phyloP scores from a whole-genome alignment of 169 alveolate species.

The Eimeria praecox region DNA sequence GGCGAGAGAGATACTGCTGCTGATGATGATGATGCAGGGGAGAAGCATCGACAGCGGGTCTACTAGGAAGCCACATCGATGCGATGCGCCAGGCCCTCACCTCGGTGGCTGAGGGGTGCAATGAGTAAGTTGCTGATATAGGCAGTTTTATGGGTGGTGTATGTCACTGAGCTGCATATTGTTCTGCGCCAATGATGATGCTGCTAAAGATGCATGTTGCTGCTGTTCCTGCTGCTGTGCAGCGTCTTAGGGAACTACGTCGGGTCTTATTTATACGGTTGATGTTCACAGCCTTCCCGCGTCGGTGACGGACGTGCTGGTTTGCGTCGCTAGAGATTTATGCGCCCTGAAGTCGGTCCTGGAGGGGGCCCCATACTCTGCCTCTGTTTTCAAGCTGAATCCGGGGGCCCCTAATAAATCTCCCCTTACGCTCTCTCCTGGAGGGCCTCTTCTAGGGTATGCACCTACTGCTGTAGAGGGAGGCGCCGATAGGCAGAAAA shows the following conservation, averaged over 20 bases:
- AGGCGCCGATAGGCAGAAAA: neutral
- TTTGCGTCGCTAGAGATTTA: conserved; percentile 9
- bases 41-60: conserved; percentile 26
- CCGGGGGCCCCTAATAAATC: neutral
- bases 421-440: neutral
- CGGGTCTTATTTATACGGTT: conserved; percentile 63
- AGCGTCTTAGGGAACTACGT: conserved; percentile 67
- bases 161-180: neutral
- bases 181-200: neutral
- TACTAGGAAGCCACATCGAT: conserved; percentile 60
- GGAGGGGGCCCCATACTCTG: conserved; percentile 41
- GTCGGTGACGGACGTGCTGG: conserved; percentile 25
- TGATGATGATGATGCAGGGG: conserved; percentile 38
- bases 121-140: conserved; percentile 20
- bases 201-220: neutral
- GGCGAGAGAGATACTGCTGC: neutral
- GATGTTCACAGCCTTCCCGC: conserved; percentile 70
- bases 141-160: neutral
- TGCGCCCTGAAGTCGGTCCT: conserved; percentile 45
- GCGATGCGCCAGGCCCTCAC: conserved; percentile 71
- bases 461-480: neutral
- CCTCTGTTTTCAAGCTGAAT: conserved; percentile 34
- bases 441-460: neutral
- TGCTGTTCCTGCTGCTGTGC: conserved; percentile 60
- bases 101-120: conserved; percentile 53